Percentiles rank a stretch among this genome's conserved stretches.
Conservation (phyloP, 1,284 basidiomycete genomes). For the Austropuccinia psidii region DNA sequence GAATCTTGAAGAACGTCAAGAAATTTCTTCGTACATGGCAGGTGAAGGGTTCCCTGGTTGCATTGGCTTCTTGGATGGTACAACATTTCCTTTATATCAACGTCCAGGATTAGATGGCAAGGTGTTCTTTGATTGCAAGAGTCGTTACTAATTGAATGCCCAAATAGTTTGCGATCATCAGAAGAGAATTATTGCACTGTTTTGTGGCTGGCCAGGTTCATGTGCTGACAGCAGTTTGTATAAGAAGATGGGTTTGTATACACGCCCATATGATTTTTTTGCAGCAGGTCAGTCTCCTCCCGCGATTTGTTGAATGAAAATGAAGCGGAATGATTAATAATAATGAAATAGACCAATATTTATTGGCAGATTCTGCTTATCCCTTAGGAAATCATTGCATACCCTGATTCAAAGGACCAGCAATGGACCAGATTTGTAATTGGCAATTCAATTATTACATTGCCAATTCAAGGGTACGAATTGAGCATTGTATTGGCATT, state of each 20-base stretch:
- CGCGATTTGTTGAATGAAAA: neutral
- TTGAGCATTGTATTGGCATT: neutral
- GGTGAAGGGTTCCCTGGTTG: neutral
- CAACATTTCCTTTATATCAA: neutral
- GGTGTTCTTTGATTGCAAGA: neutral
- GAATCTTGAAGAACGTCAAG: neutral
- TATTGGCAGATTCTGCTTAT: neutral
- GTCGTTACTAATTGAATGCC: neutral
- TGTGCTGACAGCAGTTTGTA: neutral
- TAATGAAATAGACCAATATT: neutral
- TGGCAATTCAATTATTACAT: slow-evolving; percentile 6
- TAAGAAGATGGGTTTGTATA: neutral
- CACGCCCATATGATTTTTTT: neutral
- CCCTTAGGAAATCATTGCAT: neutral
- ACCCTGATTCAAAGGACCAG: neutral
- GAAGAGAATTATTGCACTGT: no score
- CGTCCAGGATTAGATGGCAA: neutral
- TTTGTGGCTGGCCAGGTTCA: neutral
- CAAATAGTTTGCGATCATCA: neutral
- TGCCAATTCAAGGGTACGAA: neutral
- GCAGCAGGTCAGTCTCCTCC: neutral
- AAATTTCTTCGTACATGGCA: neutral
- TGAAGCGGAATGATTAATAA: neutral
- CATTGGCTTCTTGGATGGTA: neutral
- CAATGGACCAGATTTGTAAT: neutral